A percentile compares a stretch with the other conserved stretches of the same genome.
These are phyloP conservation scores for Pythium pyrilobum DNA, from an alignment of 352 stramenopile genomes.

Conservation along the genomic window DNA sequence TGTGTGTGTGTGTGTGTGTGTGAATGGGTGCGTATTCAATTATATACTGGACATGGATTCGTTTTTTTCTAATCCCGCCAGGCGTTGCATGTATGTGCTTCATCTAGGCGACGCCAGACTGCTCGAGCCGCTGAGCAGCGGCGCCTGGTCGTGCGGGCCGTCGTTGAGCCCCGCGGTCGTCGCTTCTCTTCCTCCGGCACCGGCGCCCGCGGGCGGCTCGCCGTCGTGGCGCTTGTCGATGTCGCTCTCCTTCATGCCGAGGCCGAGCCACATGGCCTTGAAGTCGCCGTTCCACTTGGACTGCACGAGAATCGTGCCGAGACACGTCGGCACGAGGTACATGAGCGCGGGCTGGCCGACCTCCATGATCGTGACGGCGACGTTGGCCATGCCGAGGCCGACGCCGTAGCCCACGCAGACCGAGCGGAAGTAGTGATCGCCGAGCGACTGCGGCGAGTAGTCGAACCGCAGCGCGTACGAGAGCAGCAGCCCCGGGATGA, in stretches of 20 bases:
- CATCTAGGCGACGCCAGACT: not conserved
- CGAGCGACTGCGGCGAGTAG: conserved; percentile 38
- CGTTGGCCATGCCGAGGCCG: conserved; percentile 91
- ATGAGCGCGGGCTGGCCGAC: conserved; percentile 95
- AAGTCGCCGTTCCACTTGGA: conserved; percentile 76
- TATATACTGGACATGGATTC: too few species aligned
- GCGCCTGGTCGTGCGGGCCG: conserved; percentile 9
- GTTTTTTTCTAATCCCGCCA: too few species aligned
- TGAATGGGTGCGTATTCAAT: too few species aligned
- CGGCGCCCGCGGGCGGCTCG: not conserved
- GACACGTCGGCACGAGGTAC: conserved; percentile 93
- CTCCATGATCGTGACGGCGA: conserved; percentile 89
- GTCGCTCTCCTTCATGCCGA: conserved; percentile 11
- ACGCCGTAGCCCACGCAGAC: conserved; percentile 91
- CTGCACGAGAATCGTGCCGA: conserved; percentile 71
- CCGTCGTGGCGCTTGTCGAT: conserved; percentile 5
- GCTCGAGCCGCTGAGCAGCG: conserved; percentile 3
- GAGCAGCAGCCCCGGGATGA: conserved; percentile 92
- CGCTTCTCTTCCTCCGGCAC: not conserved
- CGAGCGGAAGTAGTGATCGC: conserved; percentile 81
- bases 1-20: too few species aligned
- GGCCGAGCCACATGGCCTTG: conserved; percentile 44
- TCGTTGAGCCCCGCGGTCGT: conserved; percentile 3
- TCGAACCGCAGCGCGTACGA: conserved; percentile 92
- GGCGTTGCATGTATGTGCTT: too few species aligned